phyloP scores from a whole-genome alignment of 73 alveolate genomes.

The Tetrahymena malaccensis region DNA sequence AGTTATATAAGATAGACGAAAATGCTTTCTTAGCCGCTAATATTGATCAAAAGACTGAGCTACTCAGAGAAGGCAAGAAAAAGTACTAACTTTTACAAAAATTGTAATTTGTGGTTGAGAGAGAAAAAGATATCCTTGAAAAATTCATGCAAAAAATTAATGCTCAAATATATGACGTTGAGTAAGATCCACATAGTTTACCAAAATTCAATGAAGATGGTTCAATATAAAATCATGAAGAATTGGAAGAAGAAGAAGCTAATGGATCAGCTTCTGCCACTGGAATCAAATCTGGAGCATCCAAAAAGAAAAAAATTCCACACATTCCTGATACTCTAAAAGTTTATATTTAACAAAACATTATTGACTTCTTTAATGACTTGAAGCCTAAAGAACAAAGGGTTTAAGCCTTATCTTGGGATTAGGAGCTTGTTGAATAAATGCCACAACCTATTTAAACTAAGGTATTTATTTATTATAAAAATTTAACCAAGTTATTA shows the following conservation, averaged over 20 bases:
- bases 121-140: neutral
- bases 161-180: neutral
- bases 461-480: neutral
- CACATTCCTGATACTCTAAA: neutral
- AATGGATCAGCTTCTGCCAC: neutral
- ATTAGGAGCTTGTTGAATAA: neutral
- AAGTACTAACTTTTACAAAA: neutral
- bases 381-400: neutral
- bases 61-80: neutral
- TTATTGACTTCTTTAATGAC: neutral
- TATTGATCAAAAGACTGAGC: neutral
- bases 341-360: neutral
- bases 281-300: neutral
- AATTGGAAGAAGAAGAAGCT: neutral
- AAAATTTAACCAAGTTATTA: no score
- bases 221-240: neutral
- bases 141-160: neutral
- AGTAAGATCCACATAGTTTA: neutral
- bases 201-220: neutral
- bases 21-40: neutral
- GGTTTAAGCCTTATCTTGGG: neutral
- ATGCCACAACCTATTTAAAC: neutral
- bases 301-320: neutral
- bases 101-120: neutral
- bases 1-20: neutral